Conservation (phyloP, 495 filamentous ascomycete genomes). For the Extremus antarcticus region DNA sequence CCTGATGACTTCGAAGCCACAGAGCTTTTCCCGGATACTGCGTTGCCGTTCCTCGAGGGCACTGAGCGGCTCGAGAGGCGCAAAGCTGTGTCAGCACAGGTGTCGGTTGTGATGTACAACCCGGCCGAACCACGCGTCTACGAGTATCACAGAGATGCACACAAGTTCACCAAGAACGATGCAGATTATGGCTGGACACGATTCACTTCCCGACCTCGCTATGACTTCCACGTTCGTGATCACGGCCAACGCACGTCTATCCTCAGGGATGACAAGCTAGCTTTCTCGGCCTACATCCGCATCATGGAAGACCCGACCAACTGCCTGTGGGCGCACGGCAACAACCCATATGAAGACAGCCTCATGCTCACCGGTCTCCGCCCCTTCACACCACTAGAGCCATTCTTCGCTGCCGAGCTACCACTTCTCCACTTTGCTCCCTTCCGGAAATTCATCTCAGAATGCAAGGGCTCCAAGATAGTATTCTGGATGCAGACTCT, state of each 20-base stretch:
- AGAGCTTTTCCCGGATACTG: conserved; percentile 24
- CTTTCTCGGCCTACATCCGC: conserved; percentile 54
- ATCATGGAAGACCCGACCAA: conserved; percentile 51
- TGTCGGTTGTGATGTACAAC: conserved; percentile 55
- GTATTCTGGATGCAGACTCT: conserved; percentile 9
- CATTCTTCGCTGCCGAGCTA: conserved; percentile 25
- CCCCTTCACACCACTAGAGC: conserved; percentile 3
- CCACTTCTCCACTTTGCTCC: conserved; percentile 50
- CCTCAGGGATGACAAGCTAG: conserved; percentile 51
- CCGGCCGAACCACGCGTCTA: conserved; percentile 53
- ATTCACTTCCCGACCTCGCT: conserved; percentile 48
- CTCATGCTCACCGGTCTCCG: conserved; percentile 50
- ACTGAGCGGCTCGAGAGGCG: conserved; percentile 8
- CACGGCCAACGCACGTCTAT: conserved; percentile 51
- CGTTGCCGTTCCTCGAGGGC: conserved; percentile 24
- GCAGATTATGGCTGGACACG: conserved; percentile 60
- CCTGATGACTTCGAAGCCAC: conserved; percentile 33
- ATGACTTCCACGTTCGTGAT: conserved; percentile 47
- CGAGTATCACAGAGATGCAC: conserved; percentile 44
- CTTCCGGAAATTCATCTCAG: conserved; percentile 46
- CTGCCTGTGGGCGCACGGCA: conserved; percentile 50
- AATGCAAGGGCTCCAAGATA: conserved; percentile 5
- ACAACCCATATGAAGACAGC: conserved; percentile 31
- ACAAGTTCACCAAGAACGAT: conserved; percentile 48
- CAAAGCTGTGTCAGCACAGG: conserved; percentile 44